Evolutionary conservation across 345 rosid genomes (phyloP).

Genomic region (Syzygium jambos): DNA sequence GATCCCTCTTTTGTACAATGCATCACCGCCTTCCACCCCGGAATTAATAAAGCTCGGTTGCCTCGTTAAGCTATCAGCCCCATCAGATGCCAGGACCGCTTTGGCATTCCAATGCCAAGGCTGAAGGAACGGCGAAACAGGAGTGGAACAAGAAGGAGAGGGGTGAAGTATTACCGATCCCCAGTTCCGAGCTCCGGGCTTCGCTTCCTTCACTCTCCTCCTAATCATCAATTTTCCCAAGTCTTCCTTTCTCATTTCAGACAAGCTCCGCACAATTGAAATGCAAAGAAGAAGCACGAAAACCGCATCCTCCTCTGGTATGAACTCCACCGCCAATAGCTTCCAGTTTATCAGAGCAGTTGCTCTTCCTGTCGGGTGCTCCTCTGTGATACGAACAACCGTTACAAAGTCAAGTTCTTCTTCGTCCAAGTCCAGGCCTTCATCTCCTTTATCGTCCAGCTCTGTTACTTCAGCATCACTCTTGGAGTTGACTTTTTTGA

Average conservation of each 20-base stretch:
- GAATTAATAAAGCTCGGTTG: constrained; percentile 40
- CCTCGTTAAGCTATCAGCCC: constrained; percentile 16
- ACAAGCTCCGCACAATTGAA: constrained; percentile 56
- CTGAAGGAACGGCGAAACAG: constrained; percentile 31
- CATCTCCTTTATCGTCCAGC: constrained; percentile 11
- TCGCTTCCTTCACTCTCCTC: constrained; percentile 60
- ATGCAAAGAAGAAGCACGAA: constrained; percentile 55
- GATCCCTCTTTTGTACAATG: constrained; percentile 57
- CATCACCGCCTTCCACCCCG: constrained; percentile 64
- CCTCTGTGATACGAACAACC: constrained; percentile 46
- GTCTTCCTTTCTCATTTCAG: constrained; percentile 61
- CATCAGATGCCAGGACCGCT: constrained; percentile 25
- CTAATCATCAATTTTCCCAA: constrained; percentile 52
- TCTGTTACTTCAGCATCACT: not conserved
- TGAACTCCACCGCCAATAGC: constrained; percentile 44
- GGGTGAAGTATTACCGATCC: constrained; percentile 54
- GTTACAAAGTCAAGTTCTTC: constrained; percentile 43
- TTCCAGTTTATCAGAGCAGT: constrained; percentile 86
- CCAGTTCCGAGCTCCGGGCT: constrained; percentile 67
- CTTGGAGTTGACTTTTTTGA: not conserved
- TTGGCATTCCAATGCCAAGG: constrained; percentile 75
- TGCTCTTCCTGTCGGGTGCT: constrained; percentile 53
- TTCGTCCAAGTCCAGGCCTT: constrained; percentile 5
- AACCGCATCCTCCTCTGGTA: constrained; percentile 75
- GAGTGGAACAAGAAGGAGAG: constrained; percentile 16